Percentiles rank a stretch among this genome's conserved stretches.
Evolutionary conservation across 352 stramenopile genomes (phyloP).

Genomic region (Stephanocyclus meneghinianus): DNA sequence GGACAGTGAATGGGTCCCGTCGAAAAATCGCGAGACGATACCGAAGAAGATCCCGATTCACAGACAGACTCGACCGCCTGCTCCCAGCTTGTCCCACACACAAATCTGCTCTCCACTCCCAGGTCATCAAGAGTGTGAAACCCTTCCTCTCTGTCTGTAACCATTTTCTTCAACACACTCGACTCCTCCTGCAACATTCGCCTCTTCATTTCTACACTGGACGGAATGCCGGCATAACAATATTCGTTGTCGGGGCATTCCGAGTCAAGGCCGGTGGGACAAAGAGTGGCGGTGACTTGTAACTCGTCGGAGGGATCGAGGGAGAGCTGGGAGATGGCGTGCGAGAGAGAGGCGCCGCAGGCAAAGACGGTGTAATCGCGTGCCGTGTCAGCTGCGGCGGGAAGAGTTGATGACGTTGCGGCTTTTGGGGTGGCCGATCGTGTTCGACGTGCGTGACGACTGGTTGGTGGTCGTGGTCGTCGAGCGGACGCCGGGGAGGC

Average conservation of each 20-base stretch:
- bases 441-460: neutral
- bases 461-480: neutral
- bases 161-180: neutral
- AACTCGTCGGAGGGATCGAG: too few species aligned
- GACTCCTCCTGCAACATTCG: neutral
- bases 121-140: neutral
- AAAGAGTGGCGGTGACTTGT: neutral
- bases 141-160: neutral
- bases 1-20: neutral
- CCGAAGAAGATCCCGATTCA: neutral
- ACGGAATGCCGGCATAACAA: slow-evolving; percentile 26
- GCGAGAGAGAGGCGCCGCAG: slow-evolving; percentile 15
- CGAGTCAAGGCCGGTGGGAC: slow-evolving; percentile 1
- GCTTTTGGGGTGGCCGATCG: neutral
- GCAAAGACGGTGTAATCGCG: slow-evolving; percentile 4
- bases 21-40: neutral
- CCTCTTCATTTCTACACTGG: neutral
- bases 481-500: neutral
- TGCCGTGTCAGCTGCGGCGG: neutral
- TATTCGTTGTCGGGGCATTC: slow-evolving; percentile 12
- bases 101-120: neutral
- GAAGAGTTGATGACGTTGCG: neutral
- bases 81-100: slow-evolving; percentile 1
- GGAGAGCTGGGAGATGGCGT: neutral
- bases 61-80: neutral